phyloP scores from a whole-genome alignment of 176 grass and related monocot species.

The Cenchrus purpureus region DNA sequence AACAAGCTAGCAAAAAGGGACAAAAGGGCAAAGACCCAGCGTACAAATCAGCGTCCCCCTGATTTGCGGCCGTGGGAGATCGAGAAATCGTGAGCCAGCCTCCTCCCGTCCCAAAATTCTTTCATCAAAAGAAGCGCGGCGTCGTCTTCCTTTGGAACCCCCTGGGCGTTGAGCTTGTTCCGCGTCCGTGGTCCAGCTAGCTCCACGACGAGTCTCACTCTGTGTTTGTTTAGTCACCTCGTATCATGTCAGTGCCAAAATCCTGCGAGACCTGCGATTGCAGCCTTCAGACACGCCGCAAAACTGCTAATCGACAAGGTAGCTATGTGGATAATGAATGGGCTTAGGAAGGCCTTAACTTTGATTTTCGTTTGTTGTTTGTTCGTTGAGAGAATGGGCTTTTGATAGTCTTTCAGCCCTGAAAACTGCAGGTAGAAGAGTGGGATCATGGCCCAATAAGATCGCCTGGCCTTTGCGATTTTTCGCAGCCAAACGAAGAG shows the following conservation, averaged over 20 bases:
- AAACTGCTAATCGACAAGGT: background rate
- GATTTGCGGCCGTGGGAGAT: slow-evolving; percentile 8
- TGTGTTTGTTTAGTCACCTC: no score
- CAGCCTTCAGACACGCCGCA: no score
- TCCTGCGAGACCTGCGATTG: no score
- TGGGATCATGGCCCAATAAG: background rate
- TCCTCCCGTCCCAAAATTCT: background rate
- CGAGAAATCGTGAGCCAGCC: background rate
- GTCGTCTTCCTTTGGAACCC: background rate
- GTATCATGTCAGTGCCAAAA: no score
- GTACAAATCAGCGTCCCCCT: slow-evolving; percentile 15
- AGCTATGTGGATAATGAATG: background rate
- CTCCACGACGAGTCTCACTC: no score
- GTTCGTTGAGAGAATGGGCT: background rate
- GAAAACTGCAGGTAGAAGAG: background rate
- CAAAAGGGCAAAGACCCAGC: background rate
- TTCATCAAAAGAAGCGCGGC: background rate
- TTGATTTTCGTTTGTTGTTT: background rate
- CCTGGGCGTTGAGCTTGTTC: no score
- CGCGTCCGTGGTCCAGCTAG: no score
- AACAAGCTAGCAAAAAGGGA: background rate
- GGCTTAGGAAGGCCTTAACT: background rate
- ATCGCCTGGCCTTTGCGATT: background rate
- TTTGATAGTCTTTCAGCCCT: background rate
- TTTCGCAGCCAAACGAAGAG: background rate